Conservation (phyloP, 2,329 filamentous ascomycete genomes). For the Diplodia mutila region DNA sequence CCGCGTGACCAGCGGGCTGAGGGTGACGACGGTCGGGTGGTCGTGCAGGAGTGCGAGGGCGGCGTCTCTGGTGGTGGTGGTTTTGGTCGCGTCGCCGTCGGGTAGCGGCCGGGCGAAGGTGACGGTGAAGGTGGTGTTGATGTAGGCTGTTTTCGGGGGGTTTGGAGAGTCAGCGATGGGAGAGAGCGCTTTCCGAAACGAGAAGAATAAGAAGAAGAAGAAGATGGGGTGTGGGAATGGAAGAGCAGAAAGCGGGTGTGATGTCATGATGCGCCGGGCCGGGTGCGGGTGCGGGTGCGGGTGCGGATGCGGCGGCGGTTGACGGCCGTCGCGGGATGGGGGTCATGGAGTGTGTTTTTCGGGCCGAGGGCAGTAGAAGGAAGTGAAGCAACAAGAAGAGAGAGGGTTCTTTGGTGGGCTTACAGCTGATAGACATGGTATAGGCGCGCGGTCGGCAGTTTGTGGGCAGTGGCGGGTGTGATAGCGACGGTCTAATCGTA, state of each 20-base stretch:
- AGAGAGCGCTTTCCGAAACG: too few relatives aligned
- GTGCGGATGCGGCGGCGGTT: too few relatives aligned
- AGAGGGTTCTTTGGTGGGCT: background rate
- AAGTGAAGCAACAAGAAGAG: too few relatives aligned
- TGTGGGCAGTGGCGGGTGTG: background rate
- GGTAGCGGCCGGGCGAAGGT: background rate
- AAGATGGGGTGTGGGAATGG: too few relatives aligned
- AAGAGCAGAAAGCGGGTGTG: too few relatives aligned
- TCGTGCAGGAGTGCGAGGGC: constrained; percentile 13
- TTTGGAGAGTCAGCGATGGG: background rate
- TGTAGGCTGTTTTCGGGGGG: background rate
- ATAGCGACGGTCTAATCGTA: background rate
- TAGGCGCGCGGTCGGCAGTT: background rate
- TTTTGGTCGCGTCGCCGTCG: background rate
- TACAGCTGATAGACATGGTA: background rate
- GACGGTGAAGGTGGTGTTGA: constrained; percentile 7
- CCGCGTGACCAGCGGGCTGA: constrained; percentile 4
- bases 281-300: too few relatives aligned
- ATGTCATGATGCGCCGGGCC: too few relatives aligned
- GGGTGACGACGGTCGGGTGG: constrained; percentile 13
- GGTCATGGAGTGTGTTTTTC: too few relatives aligned
- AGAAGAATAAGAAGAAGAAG: background rate
- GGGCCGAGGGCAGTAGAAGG: too few relatives aligned
- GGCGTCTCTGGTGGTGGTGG: background rate
- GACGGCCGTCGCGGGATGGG: too few relatives aligned